Base-by-base conservation (phyloP, 805 yeast species). In the Starmerella vitae region DNA sequence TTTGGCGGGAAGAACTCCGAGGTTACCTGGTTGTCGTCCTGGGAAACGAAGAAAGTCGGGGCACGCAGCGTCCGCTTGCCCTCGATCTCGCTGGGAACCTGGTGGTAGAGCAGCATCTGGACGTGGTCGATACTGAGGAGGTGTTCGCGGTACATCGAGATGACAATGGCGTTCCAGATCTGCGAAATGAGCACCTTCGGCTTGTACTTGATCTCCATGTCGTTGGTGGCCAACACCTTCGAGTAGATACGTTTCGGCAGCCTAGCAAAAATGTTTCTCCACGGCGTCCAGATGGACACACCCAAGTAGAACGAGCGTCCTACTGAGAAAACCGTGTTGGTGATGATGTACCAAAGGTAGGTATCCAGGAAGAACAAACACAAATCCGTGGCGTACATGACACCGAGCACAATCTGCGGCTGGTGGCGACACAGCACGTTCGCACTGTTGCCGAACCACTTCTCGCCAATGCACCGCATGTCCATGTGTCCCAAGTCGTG, bases 131-230 rank as follows among this genome's bases (percentile, higher is more conserved):
- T 88, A 21, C 98, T 97, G 52, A 91, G 67, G 63, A 91, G 70
- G 64, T 91, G 99, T 67, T 91, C 99, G 70, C 99, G 84, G 77
- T 91, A 93, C 99, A 91, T 91, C 43, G 98, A 88, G 54, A 91
- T 91, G 50, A 91, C 93, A 64, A 91, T 81, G 39, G 98, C 98
- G 61, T 91, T 91, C 99, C 99, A 91, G 53, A 93, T 88, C 69
- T 91, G 98, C 30, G 96, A 85, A 55, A 91, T 88, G 61, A 91
- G 71, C 50, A 91, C 96, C 74, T 91, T 91, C 51, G 98, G 97
- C 66, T 91, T 88, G 68, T 91, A 91, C 69, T 91, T 88, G 60
- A 88, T 84, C 68, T 91, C 97, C 98, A 93, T 88, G 62, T 91
- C 97, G 50, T 94, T 82, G 27, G 99, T 91, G 34, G 97, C 97